Conservation (phyloP, 257 asterid genomes). For the Ophiorrhiza pumila region DNA sequence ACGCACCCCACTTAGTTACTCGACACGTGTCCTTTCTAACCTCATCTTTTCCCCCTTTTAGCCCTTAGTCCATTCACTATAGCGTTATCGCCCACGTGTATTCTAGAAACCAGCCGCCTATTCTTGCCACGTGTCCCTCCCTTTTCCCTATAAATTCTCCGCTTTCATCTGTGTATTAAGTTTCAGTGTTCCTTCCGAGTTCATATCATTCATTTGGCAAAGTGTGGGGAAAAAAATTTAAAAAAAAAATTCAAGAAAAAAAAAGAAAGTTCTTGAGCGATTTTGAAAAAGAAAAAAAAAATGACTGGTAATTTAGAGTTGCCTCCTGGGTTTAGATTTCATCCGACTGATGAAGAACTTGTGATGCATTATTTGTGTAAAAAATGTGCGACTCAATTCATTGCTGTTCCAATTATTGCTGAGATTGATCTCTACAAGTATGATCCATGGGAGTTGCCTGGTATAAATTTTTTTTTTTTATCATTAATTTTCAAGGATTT, state of each 20-base stretch:
- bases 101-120: constrained; percentile 38
- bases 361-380: constrained; percentile 76
- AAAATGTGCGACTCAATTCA: constrained; percentile 60
- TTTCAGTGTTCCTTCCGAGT: constrained; percentile 56
- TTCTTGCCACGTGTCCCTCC: constrained; percentile 45
- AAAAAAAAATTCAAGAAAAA: not conserved
- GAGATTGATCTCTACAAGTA: constrained; percentile 82
- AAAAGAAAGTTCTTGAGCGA: not conserved
- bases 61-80: not conserved
- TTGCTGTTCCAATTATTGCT: constrained; percentile 70
- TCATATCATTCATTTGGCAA: too few species aligned
- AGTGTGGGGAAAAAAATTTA: too few species aligned
- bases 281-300: not conserved
- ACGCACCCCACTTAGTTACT: not conserved
- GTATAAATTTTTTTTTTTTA: constrained; percentile 24
- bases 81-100: constrained; percentile 27
- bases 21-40: constrained; percentile 17
- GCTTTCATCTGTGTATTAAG: constrained; percentile 43
- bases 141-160: constrained; percentile 39
- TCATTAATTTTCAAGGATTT: not conserved
- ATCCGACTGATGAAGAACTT: constrained; percentile 89
- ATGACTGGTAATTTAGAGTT: constrained; percentile 58
- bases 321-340: constrained; percentile 89
- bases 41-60: not conserved
- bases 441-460: constrained; percentile 87